A percentile compares a stretch with the other conserved stretches of the same genome.
Evolutionary conservation across 345 rosid genomes (phyloP).

Genomic region (Gossypium anomalum): DNA sequence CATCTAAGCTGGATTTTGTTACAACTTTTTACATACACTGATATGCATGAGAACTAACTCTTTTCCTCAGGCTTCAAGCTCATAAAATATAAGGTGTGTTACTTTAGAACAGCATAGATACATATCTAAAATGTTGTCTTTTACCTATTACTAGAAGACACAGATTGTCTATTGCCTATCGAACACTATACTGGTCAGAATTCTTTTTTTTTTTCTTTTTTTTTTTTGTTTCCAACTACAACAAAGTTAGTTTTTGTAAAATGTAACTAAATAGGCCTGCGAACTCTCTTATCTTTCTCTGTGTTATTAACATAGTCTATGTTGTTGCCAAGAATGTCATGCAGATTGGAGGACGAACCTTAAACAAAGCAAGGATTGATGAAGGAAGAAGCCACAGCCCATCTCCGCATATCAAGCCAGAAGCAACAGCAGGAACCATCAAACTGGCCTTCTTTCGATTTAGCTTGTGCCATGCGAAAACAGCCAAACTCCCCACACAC

Average conservation of each 20-base stretch:
- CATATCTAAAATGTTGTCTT: neutral
- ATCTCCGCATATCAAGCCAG: constrained; percentile 91
- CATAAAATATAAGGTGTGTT: neutral
- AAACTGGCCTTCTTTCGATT: constrained; percentile 43
- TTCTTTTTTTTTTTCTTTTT: neutral
- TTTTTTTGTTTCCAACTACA: neutral
- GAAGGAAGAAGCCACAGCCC: constrained; percentile 93
- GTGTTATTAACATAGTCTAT: neutral
- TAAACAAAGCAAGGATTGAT: constrained; percentile 66
- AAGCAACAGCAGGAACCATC: constrained; percentile 87
- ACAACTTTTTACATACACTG: neutral
- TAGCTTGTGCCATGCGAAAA: constrained; percentile 53
- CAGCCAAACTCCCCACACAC: constrained; percentile 63
- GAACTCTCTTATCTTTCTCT: neutral
- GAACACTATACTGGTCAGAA: neutral
- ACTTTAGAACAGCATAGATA: neutral
- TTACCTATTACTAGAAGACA: neutral
- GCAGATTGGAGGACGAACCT: constrained; percentile 72
- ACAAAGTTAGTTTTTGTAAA: neutral
- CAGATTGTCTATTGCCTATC: neutral
- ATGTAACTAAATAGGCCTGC: neutral
- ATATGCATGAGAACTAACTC: neutral
- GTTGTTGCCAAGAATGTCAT: constrained; percentile 48
- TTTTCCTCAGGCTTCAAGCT: neutral
- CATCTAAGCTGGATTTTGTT: neutral